These are phyloP conservation scores for Kwoniella sp. DNA, from an alignment of 768 basidiomycete genomes.

Conservation along the genomic window DNA sequence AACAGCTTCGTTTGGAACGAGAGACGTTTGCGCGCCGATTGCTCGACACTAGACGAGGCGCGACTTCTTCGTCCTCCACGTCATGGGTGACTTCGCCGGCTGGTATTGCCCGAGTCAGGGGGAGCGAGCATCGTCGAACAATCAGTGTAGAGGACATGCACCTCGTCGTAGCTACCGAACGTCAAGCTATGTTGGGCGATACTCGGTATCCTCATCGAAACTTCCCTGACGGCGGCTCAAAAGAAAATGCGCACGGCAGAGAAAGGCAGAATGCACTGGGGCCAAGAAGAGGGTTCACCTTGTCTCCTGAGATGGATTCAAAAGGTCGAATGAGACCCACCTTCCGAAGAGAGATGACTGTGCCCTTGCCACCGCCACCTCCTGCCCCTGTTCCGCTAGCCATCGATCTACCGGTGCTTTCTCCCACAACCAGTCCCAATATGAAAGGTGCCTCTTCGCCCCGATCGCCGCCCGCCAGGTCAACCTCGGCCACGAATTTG, in stretches of 20 bases:
- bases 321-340: background rate
- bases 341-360: background rate
- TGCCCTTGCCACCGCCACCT: background rate
- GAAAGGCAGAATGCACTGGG: background rate
- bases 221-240: background rate
- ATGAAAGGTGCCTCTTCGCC: background rate
- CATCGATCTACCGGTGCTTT: background rate
- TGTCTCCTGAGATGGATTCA: background rate
- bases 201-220: background rate
- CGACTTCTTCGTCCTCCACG: background rate
- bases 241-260: background rate
- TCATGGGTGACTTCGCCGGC: conserved; percentile 1
- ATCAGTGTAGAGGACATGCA: conserved; percentile 23
- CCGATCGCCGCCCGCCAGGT: background rate
- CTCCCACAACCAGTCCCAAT: background rate
- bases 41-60: background rate
- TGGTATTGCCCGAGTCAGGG: conserved; percentile 1
- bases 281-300: background rate
- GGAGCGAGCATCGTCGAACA: conserved; percentile 13
- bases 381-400: background rate
- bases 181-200: background rate
- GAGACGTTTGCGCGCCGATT: background rate
- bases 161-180: conserved; percentile 2
- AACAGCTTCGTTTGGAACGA: conserved; percentile 3
- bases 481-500: background rate